Evolutionary conservation across 169 alveolate species (phyloP).

Genomic region (Toxoplasma gondii): DNA sequence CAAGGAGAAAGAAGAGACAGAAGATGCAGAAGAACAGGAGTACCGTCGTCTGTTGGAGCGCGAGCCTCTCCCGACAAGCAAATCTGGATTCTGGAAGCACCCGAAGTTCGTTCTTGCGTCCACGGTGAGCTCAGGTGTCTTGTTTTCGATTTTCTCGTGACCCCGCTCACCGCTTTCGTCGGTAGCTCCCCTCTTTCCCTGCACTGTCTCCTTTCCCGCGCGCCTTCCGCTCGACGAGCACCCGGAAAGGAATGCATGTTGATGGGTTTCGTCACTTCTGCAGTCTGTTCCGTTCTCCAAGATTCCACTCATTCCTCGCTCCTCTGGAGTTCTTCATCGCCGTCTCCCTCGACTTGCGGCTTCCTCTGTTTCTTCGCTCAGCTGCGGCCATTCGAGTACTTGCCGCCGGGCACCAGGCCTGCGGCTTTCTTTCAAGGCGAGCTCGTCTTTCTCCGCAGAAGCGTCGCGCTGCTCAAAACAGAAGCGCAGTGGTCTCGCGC

Average conservation of each 20-base stretch:
- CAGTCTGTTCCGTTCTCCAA: too few relatives aligned
- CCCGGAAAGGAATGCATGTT: too few relatives aligned
- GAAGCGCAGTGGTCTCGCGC: slow-evolving; percentile 33
- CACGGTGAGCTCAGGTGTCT: neutral
- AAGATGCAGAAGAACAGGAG: slow-evolving; percentile 32
- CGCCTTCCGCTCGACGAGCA: too few relatives aligned
- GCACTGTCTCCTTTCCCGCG: too few relatives aligned
- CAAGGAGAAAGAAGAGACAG: neutral
- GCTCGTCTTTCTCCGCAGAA: slow-evolving; percentile 27
- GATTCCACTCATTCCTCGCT: too few relatives aligned
- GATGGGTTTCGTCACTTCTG: too few relatives aligned
- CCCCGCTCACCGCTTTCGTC: too few relatives aligned
- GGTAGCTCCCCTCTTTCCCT: too few relatives aligned
- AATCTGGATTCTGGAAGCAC: slow-evolving; percentile 8
- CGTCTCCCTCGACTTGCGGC: neutral
- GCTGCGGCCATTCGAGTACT: neutral
- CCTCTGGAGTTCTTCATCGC: neutral
- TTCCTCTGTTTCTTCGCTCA: neutral
- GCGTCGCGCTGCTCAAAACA: slow-evolving; percentile 14
- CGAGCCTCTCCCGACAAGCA: slow-evolving; percentile 52
- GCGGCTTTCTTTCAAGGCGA: slow-evolving; percentile 45
- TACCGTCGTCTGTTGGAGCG: slow-evolving; percentile 6
- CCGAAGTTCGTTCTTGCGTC: slow-evolving; percentile 39
- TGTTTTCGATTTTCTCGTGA: neutral
- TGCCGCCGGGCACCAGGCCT: slow-evolving; percentile 19